These are phyloP conservation scores for Ophiocordyceps australis DNA, from an alignment of 2,329 filamentous ascomycete genomes.

Conservation along the genomic window DNA sequence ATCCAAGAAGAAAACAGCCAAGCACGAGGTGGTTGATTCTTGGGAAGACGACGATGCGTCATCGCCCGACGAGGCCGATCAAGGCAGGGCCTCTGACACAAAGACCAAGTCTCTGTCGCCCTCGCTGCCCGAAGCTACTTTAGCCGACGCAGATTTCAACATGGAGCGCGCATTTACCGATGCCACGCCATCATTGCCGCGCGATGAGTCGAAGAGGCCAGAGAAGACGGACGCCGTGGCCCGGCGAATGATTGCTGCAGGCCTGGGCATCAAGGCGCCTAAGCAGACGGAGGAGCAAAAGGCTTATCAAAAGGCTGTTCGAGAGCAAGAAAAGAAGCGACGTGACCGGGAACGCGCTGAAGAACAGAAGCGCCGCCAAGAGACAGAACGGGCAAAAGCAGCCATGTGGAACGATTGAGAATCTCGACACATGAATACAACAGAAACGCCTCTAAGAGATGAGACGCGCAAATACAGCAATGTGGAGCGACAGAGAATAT, in stretches of 20 bases:
- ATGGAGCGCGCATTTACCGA: too few species aligned
- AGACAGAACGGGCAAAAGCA: constrained; percentile 58
- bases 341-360: constrained; percentile 54
- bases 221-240: constrained; percentile 93
- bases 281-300: constrained; percentile 75
- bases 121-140: too few species aligned
- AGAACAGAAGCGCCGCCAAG: constrained; percentile 38
- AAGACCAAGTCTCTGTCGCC: constrained; percentile 41
- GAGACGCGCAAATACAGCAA: too few species aligned
- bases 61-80: constrained; percentile 11
- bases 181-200: too few species aligned
- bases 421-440: not conserved
- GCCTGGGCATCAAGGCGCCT: constrained; percentile 64
- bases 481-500: too few species aligned
- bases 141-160: too few species aligned
- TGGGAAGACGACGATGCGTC: constrained; percentile 42
- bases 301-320: constrained; percentile 66
- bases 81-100: not conserved
- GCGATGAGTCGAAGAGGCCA: constrained; percentile 29
- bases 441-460: too few species aligned
- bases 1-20: constrained; percentile 6
- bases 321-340: constrained; percentile 68
- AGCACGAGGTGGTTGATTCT: constrained; percentile 20
- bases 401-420: constrained; percentile 68
- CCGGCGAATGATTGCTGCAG: constrained; percentile 73